A percentile compares a stretch with the other conserved stretches of the same genome.
Conservation (phyloP, 306 rosid genomes). For the Spatholobus suberectus region DNA sequence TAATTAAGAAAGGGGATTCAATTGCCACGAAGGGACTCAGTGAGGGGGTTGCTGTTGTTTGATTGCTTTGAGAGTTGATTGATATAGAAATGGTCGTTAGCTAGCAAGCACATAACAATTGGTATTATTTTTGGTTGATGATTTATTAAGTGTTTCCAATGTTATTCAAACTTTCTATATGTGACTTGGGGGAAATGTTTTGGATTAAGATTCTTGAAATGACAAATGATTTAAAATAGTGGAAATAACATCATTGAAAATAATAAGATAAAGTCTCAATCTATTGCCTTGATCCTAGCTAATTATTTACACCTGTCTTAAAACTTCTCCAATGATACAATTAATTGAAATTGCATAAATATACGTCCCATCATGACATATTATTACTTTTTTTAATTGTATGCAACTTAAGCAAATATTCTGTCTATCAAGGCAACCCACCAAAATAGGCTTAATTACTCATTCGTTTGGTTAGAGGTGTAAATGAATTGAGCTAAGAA, state of each 20-base stretch:
- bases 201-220: background rate
- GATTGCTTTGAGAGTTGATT: background rate
- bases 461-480: no score
- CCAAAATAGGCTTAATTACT: no score
- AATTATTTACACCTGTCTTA: no score
- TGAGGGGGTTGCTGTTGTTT: background rate
- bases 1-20: background rate
- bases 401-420: no score
- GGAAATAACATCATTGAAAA: background rate
- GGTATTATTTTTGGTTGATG: conserved; percentile 32
- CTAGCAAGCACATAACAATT: conserved; percentile 1
- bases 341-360: background rate
- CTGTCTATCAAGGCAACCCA: no score
- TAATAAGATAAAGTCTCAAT: background rate
- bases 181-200: background rate
- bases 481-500: no score
- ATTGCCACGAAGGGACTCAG: no score
- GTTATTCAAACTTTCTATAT: background rate
- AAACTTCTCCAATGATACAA: background rate
- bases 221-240: background rate
- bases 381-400: no score
- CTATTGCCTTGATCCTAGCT: background rate
- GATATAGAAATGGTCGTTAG: background rate
- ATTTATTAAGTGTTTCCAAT: background rate
- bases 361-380: no score